Percentiles rank a stretch among this genome's conserved stretches.
Conservation (phyloP, 2,329 filamentous ascomycete genomes). For the Neocatenulostroma microsporum region DNA sequence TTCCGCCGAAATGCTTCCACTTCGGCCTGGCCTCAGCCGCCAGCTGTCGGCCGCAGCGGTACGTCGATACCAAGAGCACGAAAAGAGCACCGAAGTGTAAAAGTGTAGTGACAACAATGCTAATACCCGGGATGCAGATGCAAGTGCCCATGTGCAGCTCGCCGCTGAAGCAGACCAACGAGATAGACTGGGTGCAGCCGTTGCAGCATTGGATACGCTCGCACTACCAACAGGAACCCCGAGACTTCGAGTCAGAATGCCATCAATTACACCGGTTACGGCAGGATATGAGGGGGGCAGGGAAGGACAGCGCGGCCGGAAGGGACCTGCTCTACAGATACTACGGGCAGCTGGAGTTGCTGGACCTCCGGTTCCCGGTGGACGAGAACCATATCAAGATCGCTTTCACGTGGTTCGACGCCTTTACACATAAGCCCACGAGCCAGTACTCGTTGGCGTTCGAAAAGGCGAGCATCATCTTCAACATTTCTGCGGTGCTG, state of each 20-base stretch:
- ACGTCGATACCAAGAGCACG: constrained; percentile 1
- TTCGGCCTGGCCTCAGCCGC: constrained; percentile 25
- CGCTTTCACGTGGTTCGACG: constrained; percentile 98
- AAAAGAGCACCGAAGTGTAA: background rate
- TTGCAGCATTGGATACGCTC: constrained; percentile 89
- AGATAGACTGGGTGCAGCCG: constrained; percentile 94
- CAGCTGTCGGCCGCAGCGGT: constrained; percentile 23
- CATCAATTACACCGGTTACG: constrained; percentile 85
- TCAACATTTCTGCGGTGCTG: constrained; percentile 95
- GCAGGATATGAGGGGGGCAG: constrained; percentile 96
- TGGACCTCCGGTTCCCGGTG: constrained; percentile 91
- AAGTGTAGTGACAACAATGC: too few species aligned
- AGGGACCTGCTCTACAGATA: constrained; percentile 92
- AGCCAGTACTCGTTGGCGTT: constrained; percentile 94
- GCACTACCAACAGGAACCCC: constrained; percentile 93
- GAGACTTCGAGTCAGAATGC: constrained; percentile 93
- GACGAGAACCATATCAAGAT: constrained; percentile 99
- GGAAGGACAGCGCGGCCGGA: constrained; percentile 90
- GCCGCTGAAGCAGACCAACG: constrained; percentile 87
- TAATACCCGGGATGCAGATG: constrained; percentile 72
- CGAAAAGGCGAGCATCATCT: constrained; percentile 98
- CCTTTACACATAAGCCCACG: constrained; percentile 98
- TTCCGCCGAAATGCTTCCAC: constrained; percentile 25
- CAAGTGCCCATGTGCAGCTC: constrained; percentile 92
- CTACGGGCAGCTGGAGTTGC: constrained; percentile 90